Conservation (phyloP, 1,139 yeast species). For the Sugiyamaella grinbergsii region DNA sequence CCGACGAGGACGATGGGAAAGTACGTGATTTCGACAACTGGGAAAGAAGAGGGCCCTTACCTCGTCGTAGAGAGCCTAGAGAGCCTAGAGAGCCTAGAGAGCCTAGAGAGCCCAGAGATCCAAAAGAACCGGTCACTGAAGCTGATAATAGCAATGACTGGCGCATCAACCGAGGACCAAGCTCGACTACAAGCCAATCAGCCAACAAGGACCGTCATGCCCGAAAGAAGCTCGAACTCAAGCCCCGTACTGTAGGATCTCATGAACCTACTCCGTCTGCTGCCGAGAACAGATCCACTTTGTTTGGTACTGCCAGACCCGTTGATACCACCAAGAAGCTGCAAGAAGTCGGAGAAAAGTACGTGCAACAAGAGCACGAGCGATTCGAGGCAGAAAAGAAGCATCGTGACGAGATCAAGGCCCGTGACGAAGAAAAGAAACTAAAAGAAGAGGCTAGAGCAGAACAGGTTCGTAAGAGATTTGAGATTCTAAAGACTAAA, state of each 20-base stretch:
- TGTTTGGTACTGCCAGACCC: conserved; percentile 46
- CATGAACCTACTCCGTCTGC: conserved; percentile 29
- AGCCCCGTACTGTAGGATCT: conserved; percentile 37
- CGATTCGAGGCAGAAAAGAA: conserved; percentile 31
- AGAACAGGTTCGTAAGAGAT: conserved; percentile 42
- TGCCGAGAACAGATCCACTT: conserved; percentile 33
- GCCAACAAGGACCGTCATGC: conserved; percentile 9
- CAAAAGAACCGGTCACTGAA: conserved; percentile 20
- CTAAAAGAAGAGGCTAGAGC: conserved; percentile 20
- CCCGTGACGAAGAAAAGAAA: conserved; percentile 24
- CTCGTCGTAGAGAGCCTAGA: conserved; percentile 26
- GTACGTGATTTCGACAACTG: conserved; percentile 39
- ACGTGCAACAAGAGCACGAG: conserved; percentile 36
- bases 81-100: conserved; percentile 24
- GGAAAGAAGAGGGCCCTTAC: conserved; percentile 41
- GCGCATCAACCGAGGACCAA: conserved; percentile 20
- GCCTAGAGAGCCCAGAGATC: conserved; percentile 22
- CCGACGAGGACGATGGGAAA: conserved; percentile 21
- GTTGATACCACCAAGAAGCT: conserved; percentile 42
- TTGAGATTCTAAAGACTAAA: conserved; percentile 66
- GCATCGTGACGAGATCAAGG: conserved; percentile 14
- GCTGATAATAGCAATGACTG: conserved; percentile 27
- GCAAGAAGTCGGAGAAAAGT: conserved; percentile 37
- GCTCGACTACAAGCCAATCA: background rate
- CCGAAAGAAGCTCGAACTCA: conserved; percentile 36